phyloP scores from a whole-genome alignment of 2,329 filamentous ascomycete species.

The Fusarium illudens region DNA sequence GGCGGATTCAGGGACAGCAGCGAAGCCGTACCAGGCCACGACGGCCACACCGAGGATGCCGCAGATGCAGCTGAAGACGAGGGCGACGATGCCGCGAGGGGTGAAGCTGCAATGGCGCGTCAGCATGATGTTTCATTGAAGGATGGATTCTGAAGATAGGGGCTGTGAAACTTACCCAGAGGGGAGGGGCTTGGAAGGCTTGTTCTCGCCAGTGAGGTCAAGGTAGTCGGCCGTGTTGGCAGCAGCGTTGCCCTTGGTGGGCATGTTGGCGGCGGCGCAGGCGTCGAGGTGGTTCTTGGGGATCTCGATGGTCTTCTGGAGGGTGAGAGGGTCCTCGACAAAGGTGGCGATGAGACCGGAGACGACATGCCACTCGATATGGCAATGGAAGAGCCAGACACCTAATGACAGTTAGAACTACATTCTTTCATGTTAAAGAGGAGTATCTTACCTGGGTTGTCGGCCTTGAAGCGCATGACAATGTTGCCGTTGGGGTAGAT shows the following conservation, averaged over 20 bases:
- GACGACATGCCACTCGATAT: conserved; percentile 80
- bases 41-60: conserved; percentile 74
- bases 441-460: conserved; percentile 66
- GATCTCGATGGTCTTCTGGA: conserved; percentile 69
- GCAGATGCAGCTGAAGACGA: conserved; percentile 76
- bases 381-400: conserved; percentile 81
- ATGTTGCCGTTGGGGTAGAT: conserved; percentile 73
- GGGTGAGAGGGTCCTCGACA: conserved; percentile 67
- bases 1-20: conserved; percentile 23
- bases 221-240: conserved; percentile 72
- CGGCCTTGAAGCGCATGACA: conserved; percentile 71
- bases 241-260: conserved; percentile 75
- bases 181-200: conserved; percentile 64
- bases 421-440: background rate
- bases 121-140: background rate
- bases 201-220: conserved; percentile 70
- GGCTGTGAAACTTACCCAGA: conserved; percentile 56
- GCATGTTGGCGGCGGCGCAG: conserved; percentile 62
- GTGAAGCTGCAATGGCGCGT: conserved; percentile 62
- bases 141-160: background rate
- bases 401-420: conserved; percentile 43
- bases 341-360: conserved; percentile 72
- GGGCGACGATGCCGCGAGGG: conserved; percentile 74
- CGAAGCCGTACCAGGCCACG: conserved; percentile 71
- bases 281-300: conserved; percentile 66